These are phyloP conservation scores for Fusarium illudens DNA, from an alignment of 2,329 filamentous ascomycete genomes.

Conservation along the genomic window DNA sequence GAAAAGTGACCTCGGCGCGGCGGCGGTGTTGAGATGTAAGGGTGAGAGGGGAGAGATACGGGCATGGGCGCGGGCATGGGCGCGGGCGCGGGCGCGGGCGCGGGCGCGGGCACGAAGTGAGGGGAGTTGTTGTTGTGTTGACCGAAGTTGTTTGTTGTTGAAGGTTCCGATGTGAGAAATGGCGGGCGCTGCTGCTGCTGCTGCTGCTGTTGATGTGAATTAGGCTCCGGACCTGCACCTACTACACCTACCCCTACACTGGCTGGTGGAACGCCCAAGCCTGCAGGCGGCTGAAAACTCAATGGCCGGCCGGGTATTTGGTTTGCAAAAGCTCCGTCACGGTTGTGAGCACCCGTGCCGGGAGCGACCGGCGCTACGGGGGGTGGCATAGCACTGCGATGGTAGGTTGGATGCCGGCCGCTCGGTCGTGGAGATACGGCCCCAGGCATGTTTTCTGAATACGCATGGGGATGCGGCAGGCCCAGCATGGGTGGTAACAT, in stretches of 20 bases:
- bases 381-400: conserved; percentile 18
- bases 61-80: conserved; percentile 23
- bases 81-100: no score
- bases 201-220: conserved; percentile 23
- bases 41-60: conserved; percentile 28
- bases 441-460: conserved; percentile 23
- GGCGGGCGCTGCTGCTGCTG: conserved; percentile 17
- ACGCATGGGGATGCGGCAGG: conserved; percentile 22
- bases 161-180: conserved; percentile 27
- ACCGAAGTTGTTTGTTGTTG: conserved; percentile 30
- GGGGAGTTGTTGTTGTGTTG: conserved; percentile 30
- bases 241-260: conserved; percentile 3
- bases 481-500: conserved; percentile 37
- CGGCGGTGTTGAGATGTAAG: conserved; percentile 21
- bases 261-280: conserved; percentile 19
- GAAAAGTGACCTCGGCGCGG: conserved; percentile 25
- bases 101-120: conserved; percentile 22
- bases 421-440: conserved; percentile 24
- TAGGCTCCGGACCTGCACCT: conserved; percentile 30
- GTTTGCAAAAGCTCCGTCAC: conserved; percentile 35
- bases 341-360: conserved; percentile 9
- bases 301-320: conserved; percentile 32
- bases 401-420: conserved; percentile 21
- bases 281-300: conserved; percentile 29
- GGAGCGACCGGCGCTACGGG: conserved; percentile 8